phyloP scores from a whole-genome alignment of 345 rosid genomes.

The Pistacia integerrima region DNA sequence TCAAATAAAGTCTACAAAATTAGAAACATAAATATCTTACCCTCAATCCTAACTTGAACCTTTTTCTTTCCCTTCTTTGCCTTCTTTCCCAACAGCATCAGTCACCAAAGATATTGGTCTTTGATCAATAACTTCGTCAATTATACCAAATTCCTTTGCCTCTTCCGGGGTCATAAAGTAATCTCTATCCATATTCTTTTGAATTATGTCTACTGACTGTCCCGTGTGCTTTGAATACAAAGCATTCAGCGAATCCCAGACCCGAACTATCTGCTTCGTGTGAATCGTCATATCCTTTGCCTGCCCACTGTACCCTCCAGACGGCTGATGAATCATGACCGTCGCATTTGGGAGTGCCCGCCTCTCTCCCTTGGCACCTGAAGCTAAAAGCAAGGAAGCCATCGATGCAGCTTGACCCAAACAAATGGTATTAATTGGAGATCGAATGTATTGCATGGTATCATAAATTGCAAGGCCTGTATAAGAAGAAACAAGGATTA shows the following conservation, averaged over 20 bases:
- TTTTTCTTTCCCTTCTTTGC: slow-evolving; percentile 63
- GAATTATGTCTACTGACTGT: slow-evolving; percentile 68
- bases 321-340: slow-evolving; percentile 97
- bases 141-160: slow-evolving; percentile 91
- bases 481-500: background rate
- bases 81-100: slow-evolving; percentile 71
- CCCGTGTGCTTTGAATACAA: slow-evolving; percentile 81
- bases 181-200: slow-evolving; percentile 96
- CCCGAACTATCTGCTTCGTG: slow-evolving; percentile 89
- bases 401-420: slow-evolving; percentile 99
- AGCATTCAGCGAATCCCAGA: slow-evolving; percentile 84
- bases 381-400: slow-evolving; percentile 96
- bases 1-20: slow-evolving; percentile 3
- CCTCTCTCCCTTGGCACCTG: slow-evolving; percentile 92
- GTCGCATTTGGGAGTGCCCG: slow-evolving; percentile 91
- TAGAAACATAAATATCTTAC: slow-evolving; percentile 18
- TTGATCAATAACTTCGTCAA: slow-evolving; percentile 91
- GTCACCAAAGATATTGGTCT: slow-evolving; percentile 81
- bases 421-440: slow-evolving; percentile 89
- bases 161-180: slow-evolving; percentile 93
- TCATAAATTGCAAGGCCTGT: slow-evolving; percentile 97
- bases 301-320: slow-evolving; percentile 97
- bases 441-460: slow-evolving; percentile 93
- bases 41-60: slow-evolving; percentile 47
- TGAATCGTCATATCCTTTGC: slow-evolving; percentile 94